phyloP scores from a whole-genome alignment of 352 stramenopile species.

The Globisporangium spiculum region DNA sequence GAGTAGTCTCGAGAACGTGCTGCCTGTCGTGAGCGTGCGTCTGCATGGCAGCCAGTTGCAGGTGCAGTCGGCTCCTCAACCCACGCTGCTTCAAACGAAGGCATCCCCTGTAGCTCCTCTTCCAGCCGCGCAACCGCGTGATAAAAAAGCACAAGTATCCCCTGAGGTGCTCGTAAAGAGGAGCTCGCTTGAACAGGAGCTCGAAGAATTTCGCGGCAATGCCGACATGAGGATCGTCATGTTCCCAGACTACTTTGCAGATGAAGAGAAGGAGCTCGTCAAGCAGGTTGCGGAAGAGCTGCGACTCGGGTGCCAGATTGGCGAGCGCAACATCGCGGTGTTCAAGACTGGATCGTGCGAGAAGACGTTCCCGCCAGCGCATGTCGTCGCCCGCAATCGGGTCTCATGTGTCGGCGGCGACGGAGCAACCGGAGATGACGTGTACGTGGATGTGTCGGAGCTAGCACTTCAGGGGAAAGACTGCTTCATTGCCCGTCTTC shows the following conservation, averaged over 20 bases:
- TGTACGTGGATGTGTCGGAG: constrained; percentile 68
- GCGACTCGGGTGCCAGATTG: constrained; percentile 57
- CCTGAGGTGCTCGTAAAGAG: constrained; percentile 19
- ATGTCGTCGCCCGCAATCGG: constrained; percentile 8
- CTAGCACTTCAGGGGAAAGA: constrained; percentile 74
- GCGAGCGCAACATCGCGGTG: constrained; percentile 54
- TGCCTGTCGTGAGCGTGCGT: constrained; percentile 9
- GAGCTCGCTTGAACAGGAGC: constrained; percentile 52
- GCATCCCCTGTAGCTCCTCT: background rate
- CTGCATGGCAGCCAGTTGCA: constrained; percentile 14
- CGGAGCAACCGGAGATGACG: constrained; percentile 31
- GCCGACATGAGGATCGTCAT: constrained; percentile 48
- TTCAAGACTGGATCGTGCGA: constrained; percentile 47
- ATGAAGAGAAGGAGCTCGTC: constrained; percentile 52
- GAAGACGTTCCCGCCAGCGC: constrained; percentile 13
- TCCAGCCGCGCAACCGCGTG: background rate
- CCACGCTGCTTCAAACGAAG: background rate
- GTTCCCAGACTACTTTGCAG: constrained; percentile 66
- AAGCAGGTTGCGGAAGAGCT: constrained; percentile 50
- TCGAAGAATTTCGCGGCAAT: constrained; percentile 51
- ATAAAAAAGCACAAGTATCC: background rate
- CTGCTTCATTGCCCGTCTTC: constrained; percentile 62
- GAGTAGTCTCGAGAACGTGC: background rate
- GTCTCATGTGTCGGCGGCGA: constrained; percentile 13
- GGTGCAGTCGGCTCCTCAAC: constrained; percentile 5